A percentile compares a stretch with the other conserved stretches of the same genome.
phyloP scores from a whole-genome alignment of 208 protist species.

The Entamoeba histolytica region DNA sequence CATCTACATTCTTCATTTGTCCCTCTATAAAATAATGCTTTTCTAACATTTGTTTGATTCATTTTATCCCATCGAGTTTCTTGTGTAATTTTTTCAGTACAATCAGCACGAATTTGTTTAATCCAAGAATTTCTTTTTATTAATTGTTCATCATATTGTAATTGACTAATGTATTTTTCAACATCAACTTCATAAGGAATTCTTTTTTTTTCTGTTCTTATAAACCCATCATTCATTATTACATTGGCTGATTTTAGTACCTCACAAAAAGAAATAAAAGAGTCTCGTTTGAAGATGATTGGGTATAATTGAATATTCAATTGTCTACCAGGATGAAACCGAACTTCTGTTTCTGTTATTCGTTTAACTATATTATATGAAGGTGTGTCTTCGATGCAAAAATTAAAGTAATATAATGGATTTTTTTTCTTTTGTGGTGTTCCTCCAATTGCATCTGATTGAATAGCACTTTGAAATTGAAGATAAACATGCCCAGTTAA shows the following conservation, averaged over 20 bases:
- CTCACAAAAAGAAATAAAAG: background rate
- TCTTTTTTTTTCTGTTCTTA: background rate
- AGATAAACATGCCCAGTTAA: no score
- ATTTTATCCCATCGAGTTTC: background rate
- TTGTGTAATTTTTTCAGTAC: background rate
- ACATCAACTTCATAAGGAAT: background rate
- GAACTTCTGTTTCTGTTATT: background rate
- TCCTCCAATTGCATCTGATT: no score
- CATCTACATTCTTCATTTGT: background rate
- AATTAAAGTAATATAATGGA: background rate
- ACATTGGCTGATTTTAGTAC: background rate
- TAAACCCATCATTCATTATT: background rate
- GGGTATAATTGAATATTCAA: background rate
- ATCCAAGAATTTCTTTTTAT: background rate
- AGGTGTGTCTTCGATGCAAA: background rate
- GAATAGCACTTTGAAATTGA: no score
- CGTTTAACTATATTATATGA: background rate
- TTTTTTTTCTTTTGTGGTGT: background rate
- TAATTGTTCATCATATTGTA: background rate
- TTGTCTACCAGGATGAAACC: background rate
- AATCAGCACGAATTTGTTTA: background rate
- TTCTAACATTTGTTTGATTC: background rate
- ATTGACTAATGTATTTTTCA: background rate
- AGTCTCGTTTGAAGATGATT: background rate
- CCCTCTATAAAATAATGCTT: background rate